Evolutionary conservation across 2,329 filamentous ascomycete genomes (phyloP), one percentile per base, ranked within the genome.

Genomic region (Dactylellina parvicollis): DNA sequence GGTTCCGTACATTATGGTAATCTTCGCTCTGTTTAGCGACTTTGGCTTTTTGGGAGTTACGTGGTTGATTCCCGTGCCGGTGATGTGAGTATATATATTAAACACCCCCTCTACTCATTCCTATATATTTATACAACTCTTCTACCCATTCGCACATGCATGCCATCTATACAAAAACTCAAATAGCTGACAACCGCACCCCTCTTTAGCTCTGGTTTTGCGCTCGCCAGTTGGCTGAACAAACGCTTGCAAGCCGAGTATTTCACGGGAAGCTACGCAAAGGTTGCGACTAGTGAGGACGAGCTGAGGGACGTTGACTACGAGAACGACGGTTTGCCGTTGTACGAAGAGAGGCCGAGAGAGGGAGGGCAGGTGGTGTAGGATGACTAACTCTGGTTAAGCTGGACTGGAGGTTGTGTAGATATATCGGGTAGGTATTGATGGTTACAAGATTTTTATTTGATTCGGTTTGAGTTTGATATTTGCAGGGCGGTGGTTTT

Each of bases 1-100:
- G 10, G 12, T 65, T 8, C 60, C 67, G 34, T 73, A 73, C 28
- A 30, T 65, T 14, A 52, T 73, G 52, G 8, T 73, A 2, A 59
- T 46, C 4, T 73, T 73, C 36, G 67, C 67, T 4, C 8, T 73
- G 40, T 65, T 65, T 20, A 54, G 67, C 2, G 60, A 52, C 24
- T 59, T 38, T 49, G 44, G 8, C 7, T 73, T 64, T 26, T 4
- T 18, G 7, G 59, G 59, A 10, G 10, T 65, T 3, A 42, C 44
- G 34, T 73, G 52, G 38, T 24, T 44, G 10, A 59, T 73, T 10
- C 67, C 67, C 7, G 9, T 73, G 2, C 60, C 67, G 2, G 16
- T 65, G 18, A 54, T 73, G 67, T 73, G 47, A n/a, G 60, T 65
- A 26, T 26, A 20, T 12, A 5, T 14, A 42, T 8, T 14, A 4